Evolutionary conservation across 345 rosid species (phyloP), one percentile per base, ranked within the genome.

Genomic region (Gossypium herbaceum): DNA sequence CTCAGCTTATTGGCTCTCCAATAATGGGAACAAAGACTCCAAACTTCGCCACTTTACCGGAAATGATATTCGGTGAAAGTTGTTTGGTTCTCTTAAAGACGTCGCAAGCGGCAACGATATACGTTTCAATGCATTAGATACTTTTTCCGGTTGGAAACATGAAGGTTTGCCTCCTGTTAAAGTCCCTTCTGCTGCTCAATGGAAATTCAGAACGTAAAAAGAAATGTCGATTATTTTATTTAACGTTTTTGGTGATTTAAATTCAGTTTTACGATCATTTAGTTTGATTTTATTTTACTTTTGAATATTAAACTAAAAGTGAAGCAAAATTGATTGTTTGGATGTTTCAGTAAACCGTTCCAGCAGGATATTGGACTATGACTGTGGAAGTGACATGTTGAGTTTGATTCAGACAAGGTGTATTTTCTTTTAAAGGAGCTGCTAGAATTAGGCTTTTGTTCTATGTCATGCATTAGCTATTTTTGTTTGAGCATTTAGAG

Each of bases 1-100:
- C 97, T 94, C 82, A 92, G 76, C 51, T 92, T 97, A 60, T 83
- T 90, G 78, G 55, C 90, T 72, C 78, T 77, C 75, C 75, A 77
- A 45, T 76, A 81, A 84, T 91, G 98, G 98, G 97, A 93, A 75
- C 75, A 89, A 73, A 88, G 79, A 80, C 96, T 95, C 17, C 76
- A 82, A 55, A 90, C 99, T 17, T 89, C 90, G 41, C 73, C 97
- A 95, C 73, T 81, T 93, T 61, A 96, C 97, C 3, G 98, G 98
- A 91, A 80, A 95, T 95, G 97, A 87, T 93, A 51, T 95, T 95
- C 81, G 98, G 98, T 1, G 94, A 91, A 71, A 91, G 89, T 80
- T 81, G 80, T 66, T 85, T 95, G 54, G 86, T 82, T n/a, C 86
- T 91, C 86, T 91, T 20, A 88, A 83, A 52, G 96, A 91, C 79